phyloP scores from a whole-genome alignment of 345 rosid genomes.

The Eucalyptus polybractea region DNA sequence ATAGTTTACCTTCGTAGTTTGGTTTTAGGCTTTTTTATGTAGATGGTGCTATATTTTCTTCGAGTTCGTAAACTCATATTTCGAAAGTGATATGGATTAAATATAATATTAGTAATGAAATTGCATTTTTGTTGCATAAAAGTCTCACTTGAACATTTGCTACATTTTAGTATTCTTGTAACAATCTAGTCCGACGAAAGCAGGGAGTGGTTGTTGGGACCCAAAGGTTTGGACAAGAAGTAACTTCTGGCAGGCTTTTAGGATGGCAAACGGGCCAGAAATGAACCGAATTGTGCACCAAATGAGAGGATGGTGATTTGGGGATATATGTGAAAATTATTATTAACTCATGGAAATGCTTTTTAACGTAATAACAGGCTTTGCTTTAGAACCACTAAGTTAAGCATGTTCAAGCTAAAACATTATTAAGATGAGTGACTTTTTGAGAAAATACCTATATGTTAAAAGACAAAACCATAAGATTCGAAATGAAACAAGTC shows the following conservation, averaged over 20 bases:
- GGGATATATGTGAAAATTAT: background rate
- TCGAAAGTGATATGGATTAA: background rate
- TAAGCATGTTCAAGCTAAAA: background rate
- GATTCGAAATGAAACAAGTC: background rate
- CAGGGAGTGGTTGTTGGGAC: fast-evolving
- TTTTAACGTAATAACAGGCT: background rate
- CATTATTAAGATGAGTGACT: background rate
- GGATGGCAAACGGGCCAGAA: fast-evolving
- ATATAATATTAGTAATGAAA: background rate
- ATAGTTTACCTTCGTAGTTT: too few species aligned
- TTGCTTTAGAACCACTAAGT: background rate
- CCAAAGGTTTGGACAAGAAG: background rate
- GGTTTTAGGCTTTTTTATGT: background rate
- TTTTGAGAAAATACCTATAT: background rate
- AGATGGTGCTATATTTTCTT: background rate
- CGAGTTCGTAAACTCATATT: background rate
- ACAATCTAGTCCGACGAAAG: background rate
- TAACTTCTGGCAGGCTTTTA: fast-evolving
- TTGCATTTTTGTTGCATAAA: background rate
- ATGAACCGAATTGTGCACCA: fast-evolving
- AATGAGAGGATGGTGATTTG: background rate
- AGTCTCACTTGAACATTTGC: background rate
- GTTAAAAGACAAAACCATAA: background rate
- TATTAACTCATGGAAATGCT: background rate
- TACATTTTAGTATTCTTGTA: background rate